Evolutionary conservation across 306 rosid genomes (phyloP).

Genomic region (Sphenostylis stenocarpa): DNA sequence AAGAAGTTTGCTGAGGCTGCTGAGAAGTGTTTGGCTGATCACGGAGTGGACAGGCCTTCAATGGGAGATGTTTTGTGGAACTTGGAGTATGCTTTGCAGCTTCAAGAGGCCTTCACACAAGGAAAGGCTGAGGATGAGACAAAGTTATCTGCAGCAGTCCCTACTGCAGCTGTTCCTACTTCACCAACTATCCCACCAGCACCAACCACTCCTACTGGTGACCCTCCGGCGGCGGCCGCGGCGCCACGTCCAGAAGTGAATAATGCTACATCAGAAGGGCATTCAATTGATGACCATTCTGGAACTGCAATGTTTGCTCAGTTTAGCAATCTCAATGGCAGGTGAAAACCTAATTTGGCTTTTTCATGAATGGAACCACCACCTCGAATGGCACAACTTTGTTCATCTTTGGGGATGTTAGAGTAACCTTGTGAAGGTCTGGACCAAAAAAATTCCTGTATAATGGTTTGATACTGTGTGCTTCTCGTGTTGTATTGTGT

Average conservation of each 20-base stretch:
- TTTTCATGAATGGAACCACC: not conserved
- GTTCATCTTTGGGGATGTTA: constrained; percentile 4
- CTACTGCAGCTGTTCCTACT: constrained; percentile 20
- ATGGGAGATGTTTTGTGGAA: constrained; percentile 77
- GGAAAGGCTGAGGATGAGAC: constrained; percentile 50
- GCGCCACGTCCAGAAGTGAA: constrained; percentile 6
- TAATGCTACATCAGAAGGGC: constrained; percentile 30
- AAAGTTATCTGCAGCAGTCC: constrained; percentile 23
- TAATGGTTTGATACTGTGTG: not conserved
- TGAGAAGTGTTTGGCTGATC: constrained; percentile 65
- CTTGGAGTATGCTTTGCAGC: constrained; percentile 63
- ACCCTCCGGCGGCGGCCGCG: not conserved
- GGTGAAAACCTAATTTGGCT: constrained; percentile 41
- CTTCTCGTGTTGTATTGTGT: not conserved
- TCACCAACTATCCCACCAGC: constrained; percentile 1
- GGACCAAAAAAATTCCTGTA: not conserved
- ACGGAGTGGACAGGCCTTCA: constrained; percentile 66
- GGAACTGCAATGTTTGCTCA: constrained; percentile 71
- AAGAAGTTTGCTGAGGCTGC: constrained; percentile 68
- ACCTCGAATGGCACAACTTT: constrained; percentile 11
- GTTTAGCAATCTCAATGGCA: constrained; percentile 67
- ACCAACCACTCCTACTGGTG: constrained; percentile 21
- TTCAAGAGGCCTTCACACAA: constrained; percentile 61
- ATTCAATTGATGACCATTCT: constrained; percentile 59
- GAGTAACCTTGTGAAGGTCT: not conserved